These are phyloP conservation scores for Penicillium fimorum DNA, from an alignment of 495 filamentous ascomycete genomes.

Conservation along the genomic window DNA sequence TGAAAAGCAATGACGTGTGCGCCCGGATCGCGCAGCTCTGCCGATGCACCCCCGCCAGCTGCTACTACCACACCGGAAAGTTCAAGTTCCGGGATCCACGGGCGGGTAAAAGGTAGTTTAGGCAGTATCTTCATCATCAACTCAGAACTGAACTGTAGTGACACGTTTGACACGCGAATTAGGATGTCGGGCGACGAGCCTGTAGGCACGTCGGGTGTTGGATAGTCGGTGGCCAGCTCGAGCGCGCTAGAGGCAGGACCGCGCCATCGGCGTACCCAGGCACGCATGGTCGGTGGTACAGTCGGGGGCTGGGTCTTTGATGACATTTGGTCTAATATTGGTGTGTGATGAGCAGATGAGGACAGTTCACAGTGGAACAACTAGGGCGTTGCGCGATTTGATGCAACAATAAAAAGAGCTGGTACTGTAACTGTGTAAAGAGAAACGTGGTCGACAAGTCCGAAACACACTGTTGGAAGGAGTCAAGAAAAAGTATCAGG, in stretches of 20 bases:
- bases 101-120: constrained; percentile 13
- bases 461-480: no score
- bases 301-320: not conserved
- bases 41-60: constrained; percentile 13
- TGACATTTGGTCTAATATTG: not conserved
- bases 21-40: constrained; percentile 15
- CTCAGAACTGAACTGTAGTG: constrained; percentile 17
- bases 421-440: no score
- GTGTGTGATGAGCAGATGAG: not conserved
- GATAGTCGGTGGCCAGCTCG: not conserved
- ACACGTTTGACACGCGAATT: constrained; percentile 23
- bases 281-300: not conserved
- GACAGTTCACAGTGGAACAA: not conserved
- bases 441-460: no score
- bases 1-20: constrained; percentile 18
- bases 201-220: not conserved
- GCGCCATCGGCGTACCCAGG: not conserved
- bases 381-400: no score
- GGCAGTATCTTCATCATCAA: constrained; percentile 13
- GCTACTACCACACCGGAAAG: constrained; percentile 20
- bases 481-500: no score
- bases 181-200: constrained; percentile 11
- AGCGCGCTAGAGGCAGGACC: not conserved
- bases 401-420: no score
- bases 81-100: constrained; percentile 22